Evolutionary conservation across 805 yeast species (phyloP), one percentile per base, ranked within the genome.

Genomic region (Candida railenensis): DNA sequence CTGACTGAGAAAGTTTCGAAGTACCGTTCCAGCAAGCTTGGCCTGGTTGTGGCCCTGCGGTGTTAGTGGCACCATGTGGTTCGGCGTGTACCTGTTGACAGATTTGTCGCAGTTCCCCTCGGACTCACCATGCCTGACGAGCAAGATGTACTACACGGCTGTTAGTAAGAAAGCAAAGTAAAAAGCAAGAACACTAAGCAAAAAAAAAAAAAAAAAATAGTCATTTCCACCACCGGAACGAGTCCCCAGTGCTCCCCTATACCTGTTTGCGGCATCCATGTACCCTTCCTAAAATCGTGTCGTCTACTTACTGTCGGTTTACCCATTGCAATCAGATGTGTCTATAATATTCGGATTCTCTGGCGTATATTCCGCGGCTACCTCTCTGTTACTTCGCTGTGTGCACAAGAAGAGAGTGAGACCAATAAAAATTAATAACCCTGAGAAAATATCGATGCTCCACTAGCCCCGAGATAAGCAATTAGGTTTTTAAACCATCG

Each of bases 121-220:
- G 3, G 94, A 85, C 59, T 91, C 97, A 21, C 97, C 97, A 61
- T 91, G 97, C 53, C 97, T 82, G 11, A 91, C 82, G 22, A 91
- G 72, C 43, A 91, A 71, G 22, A 91, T 89, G 28, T 90, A 73
- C 81, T 81, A 46, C 22, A 40, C 45, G 46, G 45, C 42, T 40
- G 39, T 33, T 33, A 33, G 8, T 8, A 14, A 14, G n/a, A 14
- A 14, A 15, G 36, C 18, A 14, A 12, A 33, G 18, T 16, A 15
- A 34, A 16, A 34, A 5, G 7, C 37, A 34, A 34, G 14, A 34
- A 34, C 19, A 34, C 19, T 28, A 14, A 14, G 33, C 33, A 28
- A 28, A n/a, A n/a, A n/a, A n/a, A n/a, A n/a, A n/a, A n/a, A n/a
- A n/a, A n/a, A n/a, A n/a, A n/a, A 25, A 11, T 25, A 7, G 11